Percentiles rank a stretch among this genome's conserved stretches.
phyloP scores from a whole-genome alignment of 768 basidiomycete genomes.

The Serendipita vermifera region DNA sequence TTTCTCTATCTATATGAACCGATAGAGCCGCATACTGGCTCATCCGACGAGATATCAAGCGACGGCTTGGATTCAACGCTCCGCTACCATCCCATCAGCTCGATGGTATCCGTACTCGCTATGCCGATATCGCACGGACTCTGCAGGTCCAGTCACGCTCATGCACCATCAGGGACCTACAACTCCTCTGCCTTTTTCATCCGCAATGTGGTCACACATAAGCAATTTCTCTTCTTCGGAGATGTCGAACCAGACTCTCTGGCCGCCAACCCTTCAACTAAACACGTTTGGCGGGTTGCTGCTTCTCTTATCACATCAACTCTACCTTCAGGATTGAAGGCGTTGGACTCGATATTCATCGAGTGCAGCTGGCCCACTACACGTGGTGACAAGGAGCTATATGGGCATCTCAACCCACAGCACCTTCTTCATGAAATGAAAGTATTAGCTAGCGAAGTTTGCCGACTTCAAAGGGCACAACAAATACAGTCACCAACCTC shows the following conservation, averaged over 20 bases:
- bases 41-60: constrained; percentile 9
- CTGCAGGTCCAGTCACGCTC: constrained; percentile 24
- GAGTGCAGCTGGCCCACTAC: constrained; percentile 85
- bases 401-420: constrained; percentile 76
- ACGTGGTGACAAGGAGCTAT: constrained; percentile 52
- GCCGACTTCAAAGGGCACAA: not conserved
- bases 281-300: constrained; percentile 67
- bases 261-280: constrained; percentile 45
- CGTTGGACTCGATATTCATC: constrained; percentile 72
- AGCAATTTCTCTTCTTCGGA: constrained; percentile 77
- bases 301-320: constrained; percentile 47
- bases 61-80: constrained; percentile 39
- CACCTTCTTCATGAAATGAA: constrained; percentile 66
- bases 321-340: constrained; percentile 27
- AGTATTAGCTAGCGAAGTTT: constrained; percentile 55
- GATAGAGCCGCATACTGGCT: constrained; percentile 30
- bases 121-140: constrained; percentile 66
- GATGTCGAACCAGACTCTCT: constrained; percentile 83
- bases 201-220: constrained; percentile 42
- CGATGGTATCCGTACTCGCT: constrained; percentile 46
- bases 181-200: constrained; percentile 79
- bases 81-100: constrained; percentile 39
- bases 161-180: constrained; percentile 39
- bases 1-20: constrained; percentile 48
- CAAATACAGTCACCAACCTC: constrained; percentile 17